Percentiles rank a stretch among this genome's conserved stretches.
Evolutionary conservation across 441 rosid genomes (phyloP).

Genomic region (Populus trichocarpa): DNA sequence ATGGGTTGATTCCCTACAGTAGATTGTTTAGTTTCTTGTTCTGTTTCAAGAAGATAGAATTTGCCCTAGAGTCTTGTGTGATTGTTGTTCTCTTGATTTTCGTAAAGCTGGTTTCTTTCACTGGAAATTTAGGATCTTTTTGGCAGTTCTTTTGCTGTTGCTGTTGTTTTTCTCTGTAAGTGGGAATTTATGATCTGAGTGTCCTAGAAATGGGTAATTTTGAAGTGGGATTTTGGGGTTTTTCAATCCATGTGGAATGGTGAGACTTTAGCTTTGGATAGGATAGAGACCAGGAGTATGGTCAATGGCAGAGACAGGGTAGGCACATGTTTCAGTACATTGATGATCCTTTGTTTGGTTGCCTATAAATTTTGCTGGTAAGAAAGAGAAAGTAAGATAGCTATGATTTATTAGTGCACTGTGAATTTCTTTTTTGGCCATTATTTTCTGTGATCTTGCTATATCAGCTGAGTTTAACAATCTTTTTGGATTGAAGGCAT

Average conservation of each 20-base stretch:
- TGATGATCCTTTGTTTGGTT: conserved; percentile 7
- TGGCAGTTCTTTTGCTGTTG: neutral
- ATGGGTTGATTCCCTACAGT: neutral
- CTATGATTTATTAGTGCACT: neutral
- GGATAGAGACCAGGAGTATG: neutral
- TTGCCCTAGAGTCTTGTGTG: neutral
- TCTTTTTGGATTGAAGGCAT: conserved; percentile 56
- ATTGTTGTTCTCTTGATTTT: neutral
- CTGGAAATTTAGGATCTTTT: neutral
- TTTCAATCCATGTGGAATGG: neutral
- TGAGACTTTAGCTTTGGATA: neutral
- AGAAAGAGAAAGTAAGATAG: neutral
- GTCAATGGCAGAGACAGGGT: conserved; percentile 2
- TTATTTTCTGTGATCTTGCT: neutral
- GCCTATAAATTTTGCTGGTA: neutral
- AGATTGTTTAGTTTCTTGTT: neutral
- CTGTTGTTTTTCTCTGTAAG: neutral
- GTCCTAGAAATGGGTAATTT: neutral
- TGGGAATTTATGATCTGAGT: neutral
- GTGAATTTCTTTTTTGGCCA: neutral
- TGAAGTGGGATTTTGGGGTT: neutral
- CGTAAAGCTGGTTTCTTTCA: neutral
- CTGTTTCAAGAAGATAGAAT: neutral
- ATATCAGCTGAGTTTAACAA: neutral
- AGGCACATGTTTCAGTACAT: neutral